Conservation (phyloP, 805 yeast genomes). For the Candida maris region DNA sequence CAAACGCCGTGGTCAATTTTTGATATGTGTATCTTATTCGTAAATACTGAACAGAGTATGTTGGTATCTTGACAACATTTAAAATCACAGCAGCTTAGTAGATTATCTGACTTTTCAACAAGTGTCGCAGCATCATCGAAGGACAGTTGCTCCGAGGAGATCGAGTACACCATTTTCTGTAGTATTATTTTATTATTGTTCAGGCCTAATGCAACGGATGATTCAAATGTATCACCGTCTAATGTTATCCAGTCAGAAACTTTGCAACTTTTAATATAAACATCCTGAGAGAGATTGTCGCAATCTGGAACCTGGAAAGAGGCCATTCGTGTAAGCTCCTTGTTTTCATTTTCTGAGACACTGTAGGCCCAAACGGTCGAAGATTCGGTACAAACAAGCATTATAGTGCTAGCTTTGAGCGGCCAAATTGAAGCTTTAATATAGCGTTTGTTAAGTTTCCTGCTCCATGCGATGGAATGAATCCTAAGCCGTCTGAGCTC, state of each 20-base stretch:
- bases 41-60: conserved; percentile 4
- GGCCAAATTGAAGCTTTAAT: conserved; percentile 14
- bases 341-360: conserved; percentile 3
- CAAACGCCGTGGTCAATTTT: conserved; percentile 3
- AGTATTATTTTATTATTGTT: conserved; percentile 10
- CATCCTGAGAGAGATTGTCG: conserved; percentile 1
- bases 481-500: conserved; percentile 18
- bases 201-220: conserved; percentile 10
- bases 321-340: conserved; percentile 5
- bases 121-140: conserved; percentile 4
- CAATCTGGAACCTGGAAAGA: conserved; percentile 4
- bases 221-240: neutral
- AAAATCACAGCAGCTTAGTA: conserved; percentile 13
- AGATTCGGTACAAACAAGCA: conserved; percentile 17
- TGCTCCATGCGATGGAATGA: conserved; percentile 23
- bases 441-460: conserved; percentile 1
- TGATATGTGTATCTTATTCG: conserved; percentile 6
- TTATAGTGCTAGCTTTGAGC: conserved; percentile 5
- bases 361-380: conserved; percentile 13
- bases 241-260: conserved; percentile 15
- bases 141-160: neutral
- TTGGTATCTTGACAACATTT: conserved; percentile 1
- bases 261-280: conserved; percentile 10
- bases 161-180: conserved; percentile 6
- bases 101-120: conserved; percentile 4